Evolutionary conservation across 805 yeast species (phyloP), one percentile per base, ranked within the genome.

Genomic region (Yamadazyma olivae): DNA sequence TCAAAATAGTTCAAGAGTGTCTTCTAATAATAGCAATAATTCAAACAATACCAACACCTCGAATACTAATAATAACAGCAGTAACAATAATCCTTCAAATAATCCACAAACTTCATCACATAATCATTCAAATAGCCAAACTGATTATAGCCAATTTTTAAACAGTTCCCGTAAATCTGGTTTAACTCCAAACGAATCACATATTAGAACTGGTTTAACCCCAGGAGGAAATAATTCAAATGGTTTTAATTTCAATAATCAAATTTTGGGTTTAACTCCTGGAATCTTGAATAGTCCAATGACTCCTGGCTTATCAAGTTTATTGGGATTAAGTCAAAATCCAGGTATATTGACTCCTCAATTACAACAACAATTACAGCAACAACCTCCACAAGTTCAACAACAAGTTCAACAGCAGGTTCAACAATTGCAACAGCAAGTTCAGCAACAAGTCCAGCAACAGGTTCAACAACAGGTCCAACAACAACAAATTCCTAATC

Each of bases 161-260:
- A 55, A 50, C 43, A 49, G 57, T 15, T 53, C 64, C 33, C 52
- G 67, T 24, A 65, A 76, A 42, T 56, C 85, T 0, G 91, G 88
- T 0, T 63, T 86, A 30, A 81, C 89, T 0, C 93, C 93, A 3
- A 83, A 80, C 55, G 95, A 85, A 52, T 75, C 87, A 4, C 73
- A 79, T 33, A 46, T 86, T 33, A 69, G 95, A 45, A 68, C 85
- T 0, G 91, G 93, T 0, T 54, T 82, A 18, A 81, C 90, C 0
- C 90, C 90, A 0, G 85, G 80, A 2, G 35, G 22, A 3, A 51
- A 43, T 34, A 55, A 45, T 10, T 34, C 35, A 16, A 36, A 40
- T 32, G 71, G 66, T n/a, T 58, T 61, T 53, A 54, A 70, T 23
- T 54, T 69, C 38, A 55, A 61, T 25, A 59, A 37, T 32, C 68